Evolutionary conservation across 768 basidiomycete species (phyloP).

Genomic region (Suillus decipiens): DNA sequence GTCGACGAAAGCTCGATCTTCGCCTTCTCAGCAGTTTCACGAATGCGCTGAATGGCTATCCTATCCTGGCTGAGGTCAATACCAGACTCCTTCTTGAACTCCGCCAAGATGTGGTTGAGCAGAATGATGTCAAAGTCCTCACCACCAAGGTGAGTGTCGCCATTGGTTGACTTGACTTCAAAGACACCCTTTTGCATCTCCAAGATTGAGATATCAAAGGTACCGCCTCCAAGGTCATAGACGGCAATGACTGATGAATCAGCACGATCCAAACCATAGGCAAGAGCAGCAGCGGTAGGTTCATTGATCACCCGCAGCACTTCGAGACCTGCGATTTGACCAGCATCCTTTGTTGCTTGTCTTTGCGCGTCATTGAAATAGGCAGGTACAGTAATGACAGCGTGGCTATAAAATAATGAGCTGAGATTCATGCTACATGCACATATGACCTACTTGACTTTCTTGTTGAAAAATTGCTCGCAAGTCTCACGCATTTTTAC

Average conservation of each 20-base stretch:
- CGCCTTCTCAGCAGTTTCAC: constrained; percentile 99
- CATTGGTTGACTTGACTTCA: constrained; percentile 99
- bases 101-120: constrained; percentile 79
- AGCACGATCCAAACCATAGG: constrained; percentile 89
- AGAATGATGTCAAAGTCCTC: constrained; percentile 96
- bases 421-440: neutral
- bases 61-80: constrained; percentile 81
- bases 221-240: constrained; percentile 97
- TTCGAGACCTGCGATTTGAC: constrained; percentile 95
- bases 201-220: constrained; percentile 98
- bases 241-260: constrained; percentile 92
- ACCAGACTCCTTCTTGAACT: constrained; percentile 94
- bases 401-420: constrained; percentile 50
- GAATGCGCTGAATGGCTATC: constrained; percentile 98
- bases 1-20: constrained; percentile 98
- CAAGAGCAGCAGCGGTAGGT: constrained; percentile 97
- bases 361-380: constrained; percentile 99
- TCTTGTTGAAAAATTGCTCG: constrained; percentile 89
- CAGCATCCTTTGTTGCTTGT: constrained; percentile 97
- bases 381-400: constrained; percentile 94
- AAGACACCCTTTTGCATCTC: constrained; percentile 99
- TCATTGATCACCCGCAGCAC: constrained; percentile 99
- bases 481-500: constrained; percentile 96
- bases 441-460: constrained; percentile 74
- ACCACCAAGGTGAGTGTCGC: constrained; percentile 96